Percentiles rank a stretch among this genome's conserved stretches.
phyloP scores from a whole-genome alignment of 1,139 yeast species.

The Lodderomyces parapsilosis region DNA sequence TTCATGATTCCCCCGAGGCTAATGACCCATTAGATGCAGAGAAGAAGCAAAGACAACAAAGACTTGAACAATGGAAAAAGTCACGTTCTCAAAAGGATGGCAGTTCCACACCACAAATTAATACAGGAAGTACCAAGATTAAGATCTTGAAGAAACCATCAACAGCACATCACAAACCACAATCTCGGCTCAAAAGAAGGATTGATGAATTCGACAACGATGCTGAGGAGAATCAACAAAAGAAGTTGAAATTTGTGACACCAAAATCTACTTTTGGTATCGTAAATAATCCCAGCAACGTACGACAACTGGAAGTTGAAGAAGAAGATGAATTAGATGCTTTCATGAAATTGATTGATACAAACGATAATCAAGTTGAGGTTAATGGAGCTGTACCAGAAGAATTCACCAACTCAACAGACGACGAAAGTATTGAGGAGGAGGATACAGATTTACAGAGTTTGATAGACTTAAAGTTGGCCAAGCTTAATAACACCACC shows the following conservation, averaged over 20 bases:
- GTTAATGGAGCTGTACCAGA: background rate
- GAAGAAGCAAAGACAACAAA: constrained; percentile 23
- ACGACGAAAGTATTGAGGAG: constrained; percentile 9
- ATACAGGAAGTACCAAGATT: background rate
- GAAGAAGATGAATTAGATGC: constrained; percentile 27
- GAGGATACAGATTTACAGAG: constrained; percentile 14
- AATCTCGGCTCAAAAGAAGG: background rate
- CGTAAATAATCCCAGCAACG: constrained; percentile 3
- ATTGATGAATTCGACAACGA: background rate
- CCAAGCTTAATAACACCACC: constrained; percentile 34
- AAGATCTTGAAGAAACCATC: background rate
- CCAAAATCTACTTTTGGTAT: constrained; percentile 17
- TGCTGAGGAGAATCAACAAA: constrained; percentile 15
- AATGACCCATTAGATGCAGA: constrained; percentile 15
- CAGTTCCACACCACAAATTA: constrained; percentile 4
- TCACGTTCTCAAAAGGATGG: constrained; percentile 19
- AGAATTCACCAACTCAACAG: background rate
- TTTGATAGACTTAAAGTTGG: constrained; percentile 25
- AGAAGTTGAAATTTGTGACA: constrained; percentile 25
- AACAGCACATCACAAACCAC: background rate
- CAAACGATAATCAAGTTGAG: background rate
- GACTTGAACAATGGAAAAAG: constrained; percentile 44
- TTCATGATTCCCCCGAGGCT: constrained; percentile 5
- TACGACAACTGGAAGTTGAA: constrained; percentile 15
- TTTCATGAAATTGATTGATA: constrained; percentile 14